Conservation (phyloP, 2,329 filamentous ascomycete species). For the Calonectria pauciramosa region DNA sequence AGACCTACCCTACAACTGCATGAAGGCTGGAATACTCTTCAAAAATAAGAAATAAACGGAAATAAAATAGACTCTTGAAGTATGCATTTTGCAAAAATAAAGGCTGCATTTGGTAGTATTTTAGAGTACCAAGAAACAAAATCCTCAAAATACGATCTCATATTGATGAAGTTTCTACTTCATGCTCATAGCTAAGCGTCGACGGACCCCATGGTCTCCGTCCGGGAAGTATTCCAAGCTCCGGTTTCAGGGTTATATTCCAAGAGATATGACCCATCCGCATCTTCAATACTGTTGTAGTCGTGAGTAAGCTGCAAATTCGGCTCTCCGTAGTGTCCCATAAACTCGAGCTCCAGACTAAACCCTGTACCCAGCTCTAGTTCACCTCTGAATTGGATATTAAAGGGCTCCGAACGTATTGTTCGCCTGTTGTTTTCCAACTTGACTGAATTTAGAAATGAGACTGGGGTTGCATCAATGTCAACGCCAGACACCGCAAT, state of each 20-base stretch:
- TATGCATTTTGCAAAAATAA: too few species aligned
- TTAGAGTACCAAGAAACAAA: too few species aligned
- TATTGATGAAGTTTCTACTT: too few species aligned
- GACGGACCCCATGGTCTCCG: background rate
- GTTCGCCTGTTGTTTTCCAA: conserved; percentile 53
- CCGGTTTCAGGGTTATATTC: conserved; percentile 30
- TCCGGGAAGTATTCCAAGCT: conserved; percentile 22
- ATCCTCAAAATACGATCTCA: too few species aligned
- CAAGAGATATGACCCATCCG: conserved; percentile 17
- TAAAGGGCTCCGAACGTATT: conserved; percentile 54
- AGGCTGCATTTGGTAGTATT: too few species aligned
- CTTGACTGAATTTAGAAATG: conserved; percentile 57
- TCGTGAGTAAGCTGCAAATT: conserved; percentile 44
- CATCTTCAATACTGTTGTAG: accelerated
- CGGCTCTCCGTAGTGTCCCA: conserved; percentile 62
- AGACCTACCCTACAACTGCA: background rate
- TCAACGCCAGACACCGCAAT: conserved; percentile 54
- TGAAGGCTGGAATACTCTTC: too few species aligned
- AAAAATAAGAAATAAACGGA: too few species aligned
- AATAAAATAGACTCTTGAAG: too few species aligned
- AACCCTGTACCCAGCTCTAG: conserved; percentile 43
- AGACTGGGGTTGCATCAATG: conserved; percentile 55
- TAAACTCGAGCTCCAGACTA: conserved; percentile 60
- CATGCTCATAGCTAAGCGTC: too few species aligned
- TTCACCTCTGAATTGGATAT: conserved; percentile 50